Evolutionary conservation across 805 yeast species (phyloP).

Genomic region (Suhomyces sp.): DNA sequence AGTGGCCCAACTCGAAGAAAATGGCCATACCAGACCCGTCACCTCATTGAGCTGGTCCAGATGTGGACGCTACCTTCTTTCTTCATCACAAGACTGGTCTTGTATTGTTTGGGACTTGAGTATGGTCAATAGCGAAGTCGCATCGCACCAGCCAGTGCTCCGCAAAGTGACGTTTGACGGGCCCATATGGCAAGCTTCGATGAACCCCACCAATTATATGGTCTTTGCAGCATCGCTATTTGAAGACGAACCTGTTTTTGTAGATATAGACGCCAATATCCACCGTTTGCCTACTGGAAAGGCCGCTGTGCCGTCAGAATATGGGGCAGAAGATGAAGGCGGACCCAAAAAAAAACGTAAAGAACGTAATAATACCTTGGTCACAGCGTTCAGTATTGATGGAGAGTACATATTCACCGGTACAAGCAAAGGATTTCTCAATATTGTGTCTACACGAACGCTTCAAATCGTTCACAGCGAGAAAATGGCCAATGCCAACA

Average conservation of each 20-base stretch:
- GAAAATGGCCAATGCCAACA: conserved; percentile 64
- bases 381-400: conserved; percentile 47
- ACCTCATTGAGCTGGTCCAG: conserved; percentile 74
- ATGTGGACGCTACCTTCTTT: conserved; percentile 65
- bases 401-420: conserved; percentile 67
- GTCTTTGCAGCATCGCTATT: conserved; percentile 61
- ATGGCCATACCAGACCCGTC: conserved; percentile 67
- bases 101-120: conserved; percentile 77
- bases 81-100: conserved; percentile 80
- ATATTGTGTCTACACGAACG: conserved; percentile 37
- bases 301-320: not conserved
- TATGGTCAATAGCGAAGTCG: conserved; percentile 17
- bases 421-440: conserved; percentile 76
- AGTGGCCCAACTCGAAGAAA: conserved; percentile 47
- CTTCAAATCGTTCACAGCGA: conserved; percentile 43
- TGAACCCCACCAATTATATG: conserved; percentile 48
- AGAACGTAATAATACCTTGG: conserved; percentile 43
- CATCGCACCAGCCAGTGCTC: conserved; percentile 27
- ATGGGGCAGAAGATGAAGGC: conserved; percentile 7
- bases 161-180: conserved; percentile 55
- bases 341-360: conserved; percentile 13
- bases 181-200: conserved; percentile 68
- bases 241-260: conserved; percentile 59
- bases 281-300: conserved; percentile 4
- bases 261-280: conserved; percentile 22